Evolutionary conservation across 495 filamentous ascomycete genomes (phyloP), one percentile per base, ranked within the genome.

Genomic region (Hypoxylon subgilvum): DNA sequence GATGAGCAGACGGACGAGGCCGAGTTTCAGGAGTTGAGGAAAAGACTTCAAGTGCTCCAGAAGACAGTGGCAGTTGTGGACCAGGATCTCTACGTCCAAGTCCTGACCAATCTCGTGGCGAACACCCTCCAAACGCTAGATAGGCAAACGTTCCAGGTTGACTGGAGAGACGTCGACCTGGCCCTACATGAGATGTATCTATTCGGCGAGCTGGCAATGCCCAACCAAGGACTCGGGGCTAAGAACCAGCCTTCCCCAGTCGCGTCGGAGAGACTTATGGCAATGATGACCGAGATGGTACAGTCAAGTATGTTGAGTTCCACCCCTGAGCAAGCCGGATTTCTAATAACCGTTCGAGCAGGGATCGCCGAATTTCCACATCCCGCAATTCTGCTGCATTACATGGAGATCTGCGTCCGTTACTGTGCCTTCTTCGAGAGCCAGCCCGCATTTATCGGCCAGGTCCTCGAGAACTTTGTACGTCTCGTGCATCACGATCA

Each of bases 381-480:
- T 72, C 94, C 95, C 0, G 90, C 91, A 16, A 90, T 96, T 23
- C 86, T 97, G 52, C 79, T 97, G 12, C 91, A 96, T 71, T 97
- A 94, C 63, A 97, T 97, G 95, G 94, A 97, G 63, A 94, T 96
- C 32, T 95, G 91, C 69, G 91, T 96, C 25, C 87, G 94, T 28
- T 97, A 97, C 69, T 86, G 84, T 70, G 81, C 84, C n/a, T 96
- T 96, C 73, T 97, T 99, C 73, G 90, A 95, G 54, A 79, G 82
- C 28, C 88, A 96, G 61, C 80, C 86, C 2, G 78, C 84, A 1
- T 81, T 86, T 39, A 94, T 97, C 35, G 88, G 89, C 5, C 86
- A 82, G 53, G 91, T 91, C 3, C 78, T 99, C n/a, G 91, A 96
- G 60, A 88, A 87, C 65, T 99, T 97, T 74, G 89, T 97, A 27